These are phyloP conservation scores for Oryza brachyantha DNA, from an alignment of 176 grass and related monocot genomes.

Conservation along the genomic window DNA sequence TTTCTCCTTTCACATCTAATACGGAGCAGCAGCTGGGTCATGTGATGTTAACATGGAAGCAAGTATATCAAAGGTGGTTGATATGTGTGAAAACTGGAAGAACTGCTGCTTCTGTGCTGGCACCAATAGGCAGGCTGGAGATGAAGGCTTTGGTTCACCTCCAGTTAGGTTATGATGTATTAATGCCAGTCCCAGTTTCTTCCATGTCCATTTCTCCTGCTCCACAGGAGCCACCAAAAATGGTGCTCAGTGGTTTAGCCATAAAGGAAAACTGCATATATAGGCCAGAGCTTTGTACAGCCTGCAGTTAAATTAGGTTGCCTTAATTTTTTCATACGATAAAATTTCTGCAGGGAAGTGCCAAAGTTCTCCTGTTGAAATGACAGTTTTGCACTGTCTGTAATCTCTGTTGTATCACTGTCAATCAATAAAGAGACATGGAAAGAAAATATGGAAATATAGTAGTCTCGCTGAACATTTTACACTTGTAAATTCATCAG, in stretches of 20 bases:
- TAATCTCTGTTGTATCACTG: background rate
- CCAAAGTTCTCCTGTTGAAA: background rate
- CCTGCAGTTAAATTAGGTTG: background rate
- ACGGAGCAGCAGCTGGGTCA: background rate
- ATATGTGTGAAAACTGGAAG: background rate
- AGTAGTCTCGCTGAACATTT: background rate
- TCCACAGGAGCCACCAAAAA: constrained; percentile 6
- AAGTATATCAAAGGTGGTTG: background rate
- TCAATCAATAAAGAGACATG: background rate
- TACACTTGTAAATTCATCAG: background rate
- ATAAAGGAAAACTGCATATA: constrained; percentile 35
- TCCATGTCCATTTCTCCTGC: background rate
- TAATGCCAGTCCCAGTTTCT: background rate
- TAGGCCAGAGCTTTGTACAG: constrained; percentile 1
- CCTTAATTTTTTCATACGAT: background rate
- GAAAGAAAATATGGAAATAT: background rate
- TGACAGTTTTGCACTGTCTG: background rate
- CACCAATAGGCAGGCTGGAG: constrained; percentile 20
- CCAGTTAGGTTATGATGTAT: constrained; percentile 22
- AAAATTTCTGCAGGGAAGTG: background rate
- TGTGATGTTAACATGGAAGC: background rate
- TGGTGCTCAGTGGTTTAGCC: constrained; percentile 25
- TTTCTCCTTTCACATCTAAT: background rate
- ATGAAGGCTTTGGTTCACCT: constrained; percentile 3
- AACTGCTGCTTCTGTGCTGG: constrained; percentile 17